Percentiles rank a stretch among this genome's conserved stretches.
Conservation (phyloP, 2,329 filamentous ascomycete species). For the Diatrype stigma region DNA sequence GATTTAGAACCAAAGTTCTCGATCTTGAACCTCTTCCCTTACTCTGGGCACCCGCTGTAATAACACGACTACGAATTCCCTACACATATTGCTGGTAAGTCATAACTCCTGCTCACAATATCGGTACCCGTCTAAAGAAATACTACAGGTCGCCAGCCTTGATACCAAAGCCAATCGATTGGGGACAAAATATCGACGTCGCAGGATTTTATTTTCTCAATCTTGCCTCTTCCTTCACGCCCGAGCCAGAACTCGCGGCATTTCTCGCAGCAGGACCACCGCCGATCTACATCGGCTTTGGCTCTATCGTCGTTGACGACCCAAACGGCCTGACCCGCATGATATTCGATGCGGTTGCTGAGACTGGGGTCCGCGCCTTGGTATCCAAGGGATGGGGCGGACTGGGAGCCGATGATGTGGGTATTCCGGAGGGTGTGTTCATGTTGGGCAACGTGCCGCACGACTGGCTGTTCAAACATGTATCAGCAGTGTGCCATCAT, state of each 20-base stretch:
- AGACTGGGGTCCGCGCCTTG: constrained; percentile 61
- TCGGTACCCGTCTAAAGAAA: too few species aligned
- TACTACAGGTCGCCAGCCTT: constrained; percentile 79
- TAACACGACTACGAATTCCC: constrained; percentile 71
- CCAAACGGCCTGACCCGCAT: constrained; percentile 38
- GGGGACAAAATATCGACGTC: constrained; percentile 49
- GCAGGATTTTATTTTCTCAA: constrained; percentile 53
- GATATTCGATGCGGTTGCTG: constrained; percentile 43
- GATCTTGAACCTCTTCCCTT: constrained; percentile 74
- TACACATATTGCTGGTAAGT: constrained; percentile 83
- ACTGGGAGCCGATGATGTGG: constrained; percentile 66
- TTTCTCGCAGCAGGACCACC: constrained; percentile 44
- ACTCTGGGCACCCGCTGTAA: constrained; percentile 77
- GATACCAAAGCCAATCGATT: constrained; percentile 50
- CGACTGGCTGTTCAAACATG: constrained; percentile 81
- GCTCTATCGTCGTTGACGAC: constrained; percentile 51
- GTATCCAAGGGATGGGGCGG: constrained; percentile 89
- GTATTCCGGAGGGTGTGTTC: constrained; percentile 70
- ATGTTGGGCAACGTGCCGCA: constrained; percentile 84
- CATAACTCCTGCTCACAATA: neutral
- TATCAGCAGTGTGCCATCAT: constrained; percentile 81
- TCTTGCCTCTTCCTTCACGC: constrained; percentile 28
- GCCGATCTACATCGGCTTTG: constrained; percentile 54
- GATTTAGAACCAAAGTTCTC: constrained; percentile 66
- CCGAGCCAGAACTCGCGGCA: constrained; percentile 27